phyloP scores from a whole-genome alignment of 2,329 filamentous ascomycete species.

The Colletotrichum sp. region DNA sequence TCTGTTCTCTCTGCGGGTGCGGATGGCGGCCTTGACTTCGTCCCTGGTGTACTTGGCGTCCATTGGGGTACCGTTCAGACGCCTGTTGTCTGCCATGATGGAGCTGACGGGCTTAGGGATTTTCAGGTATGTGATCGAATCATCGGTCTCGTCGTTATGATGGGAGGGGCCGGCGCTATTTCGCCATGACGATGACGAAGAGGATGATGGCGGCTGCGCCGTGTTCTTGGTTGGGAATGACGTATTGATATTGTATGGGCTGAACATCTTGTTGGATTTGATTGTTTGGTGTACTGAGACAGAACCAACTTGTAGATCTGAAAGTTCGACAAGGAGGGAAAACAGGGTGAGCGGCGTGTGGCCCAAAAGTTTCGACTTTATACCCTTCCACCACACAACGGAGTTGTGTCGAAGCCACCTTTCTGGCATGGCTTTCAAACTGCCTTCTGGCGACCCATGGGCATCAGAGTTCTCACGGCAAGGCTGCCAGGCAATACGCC shows the following conservation, averaged over 20 bases:
- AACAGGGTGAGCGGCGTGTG: neutral
- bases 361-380: neutral
- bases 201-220: no score
- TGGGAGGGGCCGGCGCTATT: neutral
- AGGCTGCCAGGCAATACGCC: neutral
- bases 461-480: neutral
- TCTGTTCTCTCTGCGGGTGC: neutral
- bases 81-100: neutral
- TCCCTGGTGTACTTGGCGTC: neutral
- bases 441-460: neutral
- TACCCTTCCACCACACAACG: neutral
- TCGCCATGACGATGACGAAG: neutral
- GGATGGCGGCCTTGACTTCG: neutral
- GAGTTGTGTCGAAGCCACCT: neutral
- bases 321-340: neutral
- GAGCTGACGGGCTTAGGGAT: neutral
- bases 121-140: neutral
- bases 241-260: neutral
- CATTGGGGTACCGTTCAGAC: neutral
- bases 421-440: neutral
- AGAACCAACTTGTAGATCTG: neutral
- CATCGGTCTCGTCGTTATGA: fast-evolving
- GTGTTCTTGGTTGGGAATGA: neutral
- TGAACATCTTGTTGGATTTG: neutral
- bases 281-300: neutral